phyloP scores from a whole-genome alignment of 768 basidiomycete species.

The Kwoniella botswanensis region DNA sequence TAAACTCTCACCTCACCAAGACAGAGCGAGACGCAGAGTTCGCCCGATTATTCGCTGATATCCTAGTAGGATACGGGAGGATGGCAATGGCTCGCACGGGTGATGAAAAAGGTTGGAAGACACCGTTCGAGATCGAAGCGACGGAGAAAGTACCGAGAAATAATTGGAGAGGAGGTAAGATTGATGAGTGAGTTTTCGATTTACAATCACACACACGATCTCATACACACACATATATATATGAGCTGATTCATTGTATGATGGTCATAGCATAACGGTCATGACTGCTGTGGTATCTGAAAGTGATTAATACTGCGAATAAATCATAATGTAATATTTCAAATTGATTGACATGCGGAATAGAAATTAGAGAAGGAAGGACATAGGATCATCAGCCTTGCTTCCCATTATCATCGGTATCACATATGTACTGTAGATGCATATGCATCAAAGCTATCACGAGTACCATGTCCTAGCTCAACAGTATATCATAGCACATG shows the following conservation, averaged over 20 bases:
- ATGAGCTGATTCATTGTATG: background rate
- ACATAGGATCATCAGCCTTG: too few species aligned
- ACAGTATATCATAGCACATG: too few species aligned
- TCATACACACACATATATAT: too few species aligned
- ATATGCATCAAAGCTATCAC: too few species aligned
- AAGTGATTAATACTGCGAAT: constrained; percentile 11
- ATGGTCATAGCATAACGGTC: constrained; percentile 45
- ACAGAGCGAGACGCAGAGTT: constrained; percentile 42
- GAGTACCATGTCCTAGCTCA: too few species aligned
- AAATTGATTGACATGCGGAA: background rate
- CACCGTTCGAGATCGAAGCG: constrained; percentile 57
- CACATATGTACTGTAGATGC: too few species aligned
- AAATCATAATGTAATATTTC: too few species aligned
- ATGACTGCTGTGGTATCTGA: constrained; percentile 54
- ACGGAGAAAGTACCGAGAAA: constrained; percentile 42
- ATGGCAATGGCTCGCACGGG: constrained; percentile 55
- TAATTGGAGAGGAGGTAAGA: constrained; percentile 55
- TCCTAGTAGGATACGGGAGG: constrained; percentile 54
- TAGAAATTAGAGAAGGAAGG: background rate
- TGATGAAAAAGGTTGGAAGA: constrained; percentile 51
- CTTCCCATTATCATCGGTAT: too few species aligned
- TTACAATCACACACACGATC: background rate
- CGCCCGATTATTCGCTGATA: constrained; percentile 53
- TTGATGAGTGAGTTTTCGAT: constrained; percentile 55
- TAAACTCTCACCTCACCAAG: constrained; percentile 46